These are phyloP conservation scores for Aspergillus novoparasiticus DNA, from an alignment of 2,329 filamentous ascomycete species.

Conservation along the genomic window DNA sequence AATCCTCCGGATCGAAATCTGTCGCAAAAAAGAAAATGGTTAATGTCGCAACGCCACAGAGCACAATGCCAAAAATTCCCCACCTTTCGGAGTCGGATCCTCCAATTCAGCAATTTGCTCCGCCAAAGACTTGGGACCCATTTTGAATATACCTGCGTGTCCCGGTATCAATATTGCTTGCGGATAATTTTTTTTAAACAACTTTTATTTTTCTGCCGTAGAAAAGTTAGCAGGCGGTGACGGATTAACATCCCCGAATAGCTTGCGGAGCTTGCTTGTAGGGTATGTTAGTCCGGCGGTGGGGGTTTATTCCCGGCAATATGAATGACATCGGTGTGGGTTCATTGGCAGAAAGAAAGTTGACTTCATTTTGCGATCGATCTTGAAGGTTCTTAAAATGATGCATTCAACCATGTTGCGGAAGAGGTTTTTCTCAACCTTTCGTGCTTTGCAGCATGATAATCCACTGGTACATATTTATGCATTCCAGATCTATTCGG, in stretches of 20 bases:
- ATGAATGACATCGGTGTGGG: slow-evolving; percentile 8
- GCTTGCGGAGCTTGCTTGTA: background rate
- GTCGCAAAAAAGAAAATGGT: slow-evolving; percentile 3
- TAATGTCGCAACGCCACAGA: slow-evolving; percentile 9
- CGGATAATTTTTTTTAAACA: slow-evolving; percentile 25
- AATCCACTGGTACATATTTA: slow-evolving; percentile 74
- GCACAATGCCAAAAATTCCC: background rate
- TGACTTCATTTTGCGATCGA: too few species aligned
- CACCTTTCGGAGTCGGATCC: slow-evolving; percentile 65
- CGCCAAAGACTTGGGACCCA: slow-evolving; percentile 58
- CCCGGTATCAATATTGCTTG: slow-evolving; percentile 5
- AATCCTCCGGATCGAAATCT: slow-evolving; percentile 82
- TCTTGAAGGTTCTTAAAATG: background rate
- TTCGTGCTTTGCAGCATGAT: slow-evolving; percentile 68
- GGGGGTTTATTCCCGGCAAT: slow-evolving; percentile 23
- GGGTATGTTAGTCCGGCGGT: slow-evolving; percentile 21
- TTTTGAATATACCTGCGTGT: slow-evolving; percentile 11
- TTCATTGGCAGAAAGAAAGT: background rate
- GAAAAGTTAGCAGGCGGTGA: slow-evolving; percentile 21
- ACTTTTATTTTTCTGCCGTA: slow-evolving; percentile 27
- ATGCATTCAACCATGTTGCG: slow-evolving; percentile 17
- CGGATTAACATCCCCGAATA: background rate
- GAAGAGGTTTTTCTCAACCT: slow-evolving; percentile 58
- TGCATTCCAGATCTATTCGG: background rate
- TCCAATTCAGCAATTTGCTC: slow-evolving; percentile 65